Conservation (phyloP, 371 early-diverging fungal species). For the Sporodiniella umbellata region DNA sequence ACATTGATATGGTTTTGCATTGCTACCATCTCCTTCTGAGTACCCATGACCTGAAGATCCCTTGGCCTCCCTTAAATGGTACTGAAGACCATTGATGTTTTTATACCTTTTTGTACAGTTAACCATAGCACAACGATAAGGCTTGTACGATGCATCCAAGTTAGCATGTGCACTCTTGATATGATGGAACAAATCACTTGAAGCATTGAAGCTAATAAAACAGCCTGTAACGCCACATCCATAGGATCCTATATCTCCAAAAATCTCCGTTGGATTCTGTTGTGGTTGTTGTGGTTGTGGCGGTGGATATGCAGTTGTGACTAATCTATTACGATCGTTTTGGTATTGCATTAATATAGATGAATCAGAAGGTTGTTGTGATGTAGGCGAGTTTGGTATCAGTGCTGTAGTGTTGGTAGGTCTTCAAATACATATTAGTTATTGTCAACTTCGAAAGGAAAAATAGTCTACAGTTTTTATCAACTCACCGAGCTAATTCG, state of each 20-base stretch:
- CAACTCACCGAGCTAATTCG: background rate
- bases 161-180: conserved; percentile 62
- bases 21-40: conserved; percentile 3
- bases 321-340: background rate
- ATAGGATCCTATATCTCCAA: conserved; percentile 51
- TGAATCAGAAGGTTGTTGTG: conserved; percentile 9
- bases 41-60: conserved; percentile 51
- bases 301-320: background rate
- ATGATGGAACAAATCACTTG: conserved; percentile 65
- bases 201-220: conserved; percentile 53
- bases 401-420: background rate
- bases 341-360: conserved; percentile 16
- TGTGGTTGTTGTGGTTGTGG: conserved; percentile 7
- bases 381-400: conserved; percentile 3
- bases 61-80: conserved; percentile 83
- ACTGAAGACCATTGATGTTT: conserved; percentile 95
- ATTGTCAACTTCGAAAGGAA: background rate
- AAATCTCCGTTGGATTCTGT: conserved; percentile 7
- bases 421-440: conserved; percentile 5
- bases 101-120: conserved; percentile 91
- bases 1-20: conserved; percentile 36
- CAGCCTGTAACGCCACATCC: conserved; percentile 68
- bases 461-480: no score
- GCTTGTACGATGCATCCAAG: conserved; percentile 41
- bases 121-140: conserved; percentile 79